Base-by-base conservation (phyloP, 768 basidiomycete species). In the Leccinum obscurum region DNA sequence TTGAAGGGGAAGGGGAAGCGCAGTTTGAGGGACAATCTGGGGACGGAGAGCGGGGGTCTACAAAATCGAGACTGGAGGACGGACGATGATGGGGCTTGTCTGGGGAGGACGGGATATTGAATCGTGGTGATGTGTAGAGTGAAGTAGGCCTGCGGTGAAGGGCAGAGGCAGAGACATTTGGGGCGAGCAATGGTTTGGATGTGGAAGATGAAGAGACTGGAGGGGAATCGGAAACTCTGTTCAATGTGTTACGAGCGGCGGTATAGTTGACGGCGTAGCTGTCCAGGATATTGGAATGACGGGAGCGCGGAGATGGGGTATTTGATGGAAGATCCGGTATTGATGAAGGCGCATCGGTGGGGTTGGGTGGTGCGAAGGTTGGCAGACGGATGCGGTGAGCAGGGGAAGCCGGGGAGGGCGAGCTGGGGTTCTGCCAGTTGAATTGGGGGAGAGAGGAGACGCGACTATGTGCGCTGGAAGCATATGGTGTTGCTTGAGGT, bases 391-490 rank as follows among this genome's bases (percentile, higher is more conserved):
- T 89, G 60, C 87, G 84, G 62, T 82, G 77, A 30, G 80, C 76
- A 14, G 83, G 75, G 10, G 74, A 75, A 46, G 70, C 68, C 6
- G 71, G 73, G 24, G 76, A 73, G 13, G 80, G 76, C 1, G 81
- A 78, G 68, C 84, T 82, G 4, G 82, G 81, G 55, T 67, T 72
- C 72, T 86, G 8, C 88, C 90, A 2, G 90, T 90, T 17, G 81
- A 79, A 68, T 89, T 90, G 2, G 89, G 89, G 1, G 90, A 92
- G 55, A 92, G 74, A 2, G 89, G 86, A 0, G 85, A 84, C 3
- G 87, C 85, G 60, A 89, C 82, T 60, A 92, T 90, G 50, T 88
- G 87, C 4, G 87, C 79, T 48, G 90, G 90, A 75, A 89, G 77
- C 3, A 87, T 88, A 59, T 83, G 37, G 4, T 41, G 85, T 32